Evolutionary conservation across 75 land plant genomes (phyloP).

Genomic region (Sequoia sempervirens): DNA sequence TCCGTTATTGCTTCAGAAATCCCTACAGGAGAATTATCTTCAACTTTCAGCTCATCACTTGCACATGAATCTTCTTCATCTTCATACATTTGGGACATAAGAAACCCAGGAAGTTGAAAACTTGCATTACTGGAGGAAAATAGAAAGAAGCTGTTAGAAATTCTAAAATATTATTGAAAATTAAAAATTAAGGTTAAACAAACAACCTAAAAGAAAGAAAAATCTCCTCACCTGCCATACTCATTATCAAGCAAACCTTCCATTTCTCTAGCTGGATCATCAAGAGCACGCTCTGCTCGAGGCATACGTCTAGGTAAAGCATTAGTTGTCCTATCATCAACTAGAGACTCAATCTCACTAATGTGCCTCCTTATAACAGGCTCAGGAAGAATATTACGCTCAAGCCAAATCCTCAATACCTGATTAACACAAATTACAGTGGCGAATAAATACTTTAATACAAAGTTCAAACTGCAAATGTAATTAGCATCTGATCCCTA

Average conservation of each 20-base stretch:
- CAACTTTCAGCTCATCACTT: conserved; percentile 47
- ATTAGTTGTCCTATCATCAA: conserved; percentile 33
- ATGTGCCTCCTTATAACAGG: conserved; percentile 65
- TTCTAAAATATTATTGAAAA: neutral
- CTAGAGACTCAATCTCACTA: conserved; percentile 57
- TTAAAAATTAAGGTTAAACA: neutral
- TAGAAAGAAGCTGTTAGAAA: conserved; percentile 2
- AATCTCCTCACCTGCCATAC: conserved; percentile 78
- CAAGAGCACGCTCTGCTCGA: conserved; percentile 67
- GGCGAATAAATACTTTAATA: neutral
- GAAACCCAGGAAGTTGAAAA: conserved; percentile 51
- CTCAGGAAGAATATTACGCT: conserved; percentile 70
- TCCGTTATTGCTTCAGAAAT: conserved; percentile 10
- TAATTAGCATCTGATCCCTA: neutral
- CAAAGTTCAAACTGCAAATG: neutral
- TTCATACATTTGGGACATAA: conserved; percentile 62
- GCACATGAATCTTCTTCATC: conserved; percentile 68
- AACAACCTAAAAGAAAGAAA: neutral
- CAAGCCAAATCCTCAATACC: conserved; percentile 91
- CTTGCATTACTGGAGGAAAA: conserved; percentile 54
- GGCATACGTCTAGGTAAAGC: conserved; percentile 40
- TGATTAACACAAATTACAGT: conserved; percentile 14
- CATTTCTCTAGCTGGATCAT: conserved; percentile 95
- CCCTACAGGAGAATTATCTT: conserved; percentile 43
- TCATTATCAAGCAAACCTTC: conserved; percentile 97